A percentile compares a stretch with the other conserved stretches of the same genome.
These are phyloP conservation scores for Pythium utonaiense DNA, from an alignment of 352 stramenopile species.

Conservation along the genomic window DNA sequence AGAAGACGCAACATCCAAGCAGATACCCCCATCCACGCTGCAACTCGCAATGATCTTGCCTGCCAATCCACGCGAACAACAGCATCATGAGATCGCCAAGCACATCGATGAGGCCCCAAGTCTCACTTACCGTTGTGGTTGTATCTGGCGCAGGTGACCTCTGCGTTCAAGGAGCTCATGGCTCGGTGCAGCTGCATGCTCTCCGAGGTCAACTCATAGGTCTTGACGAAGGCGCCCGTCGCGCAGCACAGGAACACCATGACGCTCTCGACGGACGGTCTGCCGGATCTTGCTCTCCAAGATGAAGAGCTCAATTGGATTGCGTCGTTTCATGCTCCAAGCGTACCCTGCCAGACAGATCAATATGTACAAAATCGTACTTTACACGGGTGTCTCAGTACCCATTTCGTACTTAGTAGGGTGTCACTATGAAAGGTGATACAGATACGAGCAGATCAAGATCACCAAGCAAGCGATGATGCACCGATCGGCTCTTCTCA, in stretches of 20 bases:
- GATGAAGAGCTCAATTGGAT: not conserved
- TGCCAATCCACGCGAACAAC: constrained; percentile 8
- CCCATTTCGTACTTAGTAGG: not conserved
- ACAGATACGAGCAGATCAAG: not conserved
- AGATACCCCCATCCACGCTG: constrained; percentile 57
- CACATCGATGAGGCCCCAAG: not conserved
- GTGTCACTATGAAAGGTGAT: constrained; percentile 1
- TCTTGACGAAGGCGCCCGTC: constrained; percentile 48
- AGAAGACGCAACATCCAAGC: constrained; percentile 45
- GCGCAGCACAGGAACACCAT: constrained; percentile 62
- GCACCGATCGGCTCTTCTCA: constrained; percentile 13
- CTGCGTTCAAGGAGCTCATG: constrained; percentile 46
- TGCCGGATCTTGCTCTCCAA: not conserved
- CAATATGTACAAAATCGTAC: not conserved
- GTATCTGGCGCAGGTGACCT: constrained; percentile 57
- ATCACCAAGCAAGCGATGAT: constrained; percentile 3
- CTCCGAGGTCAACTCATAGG: constrained; percentile 54
- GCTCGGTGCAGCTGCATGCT: constrained; percentile 37
- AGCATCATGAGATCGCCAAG: not conserved
- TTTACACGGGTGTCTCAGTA: too few species aligned
- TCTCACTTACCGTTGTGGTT: constrained; percentile 50
- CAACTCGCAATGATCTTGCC: constrained; percentile 64
- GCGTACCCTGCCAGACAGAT: constrained; percentile 14
- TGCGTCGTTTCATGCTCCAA: constrained; percentile 19
- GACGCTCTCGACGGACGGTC: not conserved